A percentile compares a stretch with the other conserved stretches of the same genome.
Conservation (phyloP, 2,329 filamentous ascomycete species). For the Nemania sp. region DNA sequence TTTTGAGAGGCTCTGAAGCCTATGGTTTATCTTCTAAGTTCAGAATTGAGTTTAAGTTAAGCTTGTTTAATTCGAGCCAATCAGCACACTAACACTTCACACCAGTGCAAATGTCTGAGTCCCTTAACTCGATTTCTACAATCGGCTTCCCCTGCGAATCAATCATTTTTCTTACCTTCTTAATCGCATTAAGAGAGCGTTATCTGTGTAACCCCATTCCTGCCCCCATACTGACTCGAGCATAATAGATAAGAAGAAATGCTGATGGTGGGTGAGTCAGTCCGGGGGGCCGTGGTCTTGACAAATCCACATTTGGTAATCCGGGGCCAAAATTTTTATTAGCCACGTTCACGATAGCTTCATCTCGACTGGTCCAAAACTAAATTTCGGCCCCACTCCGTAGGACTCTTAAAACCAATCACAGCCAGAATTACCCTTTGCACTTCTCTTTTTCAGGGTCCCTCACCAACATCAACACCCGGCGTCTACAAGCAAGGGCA, state of each 20-base stretch:
- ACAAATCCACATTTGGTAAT: conserved; percentile 32
- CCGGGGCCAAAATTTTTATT: conserved; percentile 32
- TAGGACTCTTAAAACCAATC: conserved; percentile 17
- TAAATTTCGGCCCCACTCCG: conserved; percentile 35
- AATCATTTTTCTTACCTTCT: not conserved
- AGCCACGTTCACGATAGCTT: conserved; percentile 45
- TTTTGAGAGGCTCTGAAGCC: conserved; percentile 35
- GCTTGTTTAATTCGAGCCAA: not conserved
- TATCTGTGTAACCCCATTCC: conserved; percentile 17
- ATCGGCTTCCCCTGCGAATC: not conserved
- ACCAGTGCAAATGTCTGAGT: not conserved
- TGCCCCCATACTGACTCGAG: not conserved
- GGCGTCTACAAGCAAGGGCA: not conserved
- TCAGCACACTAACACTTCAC: not conserved
- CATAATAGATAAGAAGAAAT: conserved; percentile 3
- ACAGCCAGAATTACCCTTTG: not conserved
- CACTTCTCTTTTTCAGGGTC: conserved; percentile 15
- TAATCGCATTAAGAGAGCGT: not conserved
- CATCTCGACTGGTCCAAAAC: conserved; percentile 43
- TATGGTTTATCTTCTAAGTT: not conserved
- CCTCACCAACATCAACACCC: conserved; percentile 17
- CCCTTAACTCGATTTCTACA: not conserved
- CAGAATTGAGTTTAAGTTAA: not conserved
- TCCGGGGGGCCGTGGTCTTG: conserved; percentile 13
- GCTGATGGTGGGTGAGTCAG: conserved; percentile 26